phyloP scores from a whole-genome alignment of 495 filamentous ascomycete species.

The Patellaria atrata region DNA sequence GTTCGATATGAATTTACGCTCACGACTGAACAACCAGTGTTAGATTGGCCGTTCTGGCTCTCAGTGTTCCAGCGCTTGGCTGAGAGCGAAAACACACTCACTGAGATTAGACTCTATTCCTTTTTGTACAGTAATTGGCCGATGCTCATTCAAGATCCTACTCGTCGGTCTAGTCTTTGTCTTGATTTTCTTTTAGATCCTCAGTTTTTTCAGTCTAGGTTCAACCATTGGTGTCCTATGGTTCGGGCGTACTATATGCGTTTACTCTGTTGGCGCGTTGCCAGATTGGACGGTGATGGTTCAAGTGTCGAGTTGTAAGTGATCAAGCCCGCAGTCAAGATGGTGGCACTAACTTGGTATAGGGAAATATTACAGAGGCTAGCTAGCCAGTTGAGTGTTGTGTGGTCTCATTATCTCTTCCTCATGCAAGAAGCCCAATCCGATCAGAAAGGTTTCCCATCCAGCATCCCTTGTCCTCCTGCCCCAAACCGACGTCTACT shows the following conservation, averaged over 20 bases:
- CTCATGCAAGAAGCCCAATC: conserved; percentile 49
- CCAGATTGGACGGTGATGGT: conserved; percentile 55
- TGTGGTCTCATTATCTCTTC: conserved; percentile 70
- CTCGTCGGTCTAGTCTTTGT: conserved; percentile 58
- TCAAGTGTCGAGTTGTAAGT: conserved; percentile 58
- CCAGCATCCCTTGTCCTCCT: conserved; percentile 71
- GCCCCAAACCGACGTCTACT: conserved; percentile 83
- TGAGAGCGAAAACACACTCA: conserved; percentile 83
- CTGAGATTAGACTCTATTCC: conserved; percentile 76
- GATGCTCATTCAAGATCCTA: conserved; percentile 48
- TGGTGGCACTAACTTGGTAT: conserved; percentile 9
- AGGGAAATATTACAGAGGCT: conserved; percentile 56
- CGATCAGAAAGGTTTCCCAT: conserved; percentile 41
- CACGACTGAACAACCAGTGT: conserved; percentile 27
- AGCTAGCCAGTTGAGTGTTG: conserved; percentile 50
- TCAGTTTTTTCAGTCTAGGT: conserved; percentile 66
- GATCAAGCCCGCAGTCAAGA: not conserved
- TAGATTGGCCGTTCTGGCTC: conserved; percentile 86
- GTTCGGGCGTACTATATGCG: conserved; percentile 93
- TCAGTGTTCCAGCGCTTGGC: conserved; percentile 71
- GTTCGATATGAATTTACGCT: conserved; percentile 39
- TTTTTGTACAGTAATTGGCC: conserved; percentile 79
- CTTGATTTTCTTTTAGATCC: conserved; percentile 68
- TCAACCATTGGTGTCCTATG: conserved; percentile 98
- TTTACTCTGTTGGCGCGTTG: conserved; percentile 82